Evolutionary conservation across 768 basidiomycete species (phyloP).

Genomic region (Zangia roseola): DNA sequence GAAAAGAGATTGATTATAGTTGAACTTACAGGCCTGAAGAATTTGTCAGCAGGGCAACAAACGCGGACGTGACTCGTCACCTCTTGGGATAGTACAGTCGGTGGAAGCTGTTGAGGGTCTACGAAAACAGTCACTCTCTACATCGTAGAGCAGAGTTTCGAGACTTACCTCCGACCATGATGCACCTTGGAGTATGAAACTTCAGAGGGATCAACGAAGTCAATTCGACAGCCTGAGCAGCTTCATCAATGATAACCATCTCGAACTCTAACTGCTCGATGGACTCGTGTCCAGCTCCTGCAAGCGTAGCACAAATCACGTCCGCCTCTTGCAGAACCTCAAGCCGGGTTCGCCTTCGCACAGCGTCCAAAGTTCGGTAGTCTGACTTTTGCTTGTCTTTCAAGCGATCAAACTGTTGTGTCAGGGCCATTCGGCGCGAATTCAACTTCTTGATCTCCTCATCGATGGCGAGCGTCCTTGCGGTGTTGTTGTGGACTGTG

Average conservation of each 20-base stretch:
- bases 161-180: constrained; percentile 84
- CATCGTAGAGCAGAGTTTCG: neutral
- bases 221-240: constrained; percentile 94
- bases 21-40: constrained; percentile 58
- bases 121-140: neutral
- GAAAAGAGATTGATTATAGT: constrained; percentile 91
- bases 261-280: constrained; percentile 87
- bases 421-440: constrained; percentile 58
- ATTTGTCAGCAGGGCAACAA: constrained; percentile 15
- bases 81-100: constrained; percentile 74
- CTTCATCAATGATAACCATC: constrained; percentile 96
- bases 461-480: constrained; percentile 54
- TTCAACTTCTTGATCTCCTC: constrained; percentile 70
- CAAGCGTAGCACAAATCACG: constrained; percentile 90
- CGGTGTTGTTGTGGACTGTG: constrained; percentile 53
- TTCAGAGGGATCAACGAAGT: constrained; percentile 94
- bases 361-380: constrained; percentile 77
- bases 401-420: constrained; percentile 68
- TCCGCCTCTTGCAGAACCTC: constrained; percentile 87
- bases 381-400: constrained; percentile 85
- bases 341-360: constrained; percentile 66
- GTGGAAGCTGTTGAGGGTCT: constrained; percentile 95
- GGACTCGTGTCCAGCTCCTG: constrained; percentile 88
- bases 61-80: constrained; percentile 37
- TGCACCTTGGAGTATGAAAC: constrained; percentile 76